Evolutionary conservation across 495 filamentous ascomycete genomes (phyloP).

Genomic region (Penicillium roqueforti): DNA sequence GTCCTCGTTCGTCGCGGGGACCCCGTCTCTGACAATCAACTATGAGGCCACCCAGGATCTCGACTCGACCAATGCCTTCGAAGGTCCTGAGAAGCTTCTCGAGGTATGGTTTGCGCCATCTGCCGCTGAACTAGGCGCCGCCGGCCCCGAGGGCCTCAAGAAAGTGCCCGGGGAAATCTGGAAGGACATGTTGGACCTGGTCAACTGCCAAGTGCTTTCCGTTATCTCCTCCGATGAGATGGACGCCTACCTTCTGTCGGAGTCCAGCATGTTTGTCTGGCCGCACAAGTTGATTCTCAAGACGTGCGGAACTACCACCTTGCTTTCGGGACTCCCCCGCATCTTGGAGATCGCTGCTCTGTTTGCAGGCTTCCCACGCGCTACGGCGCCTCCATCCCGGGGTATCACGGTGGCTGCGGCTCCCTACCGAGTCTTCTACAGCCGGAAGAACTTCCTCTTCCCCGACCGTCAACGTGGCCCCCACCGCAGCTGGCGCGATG

Average conservation of each 20-base stretch:
- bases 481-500: conserved; percentile 95
- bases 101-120: conserved; percentile 98
- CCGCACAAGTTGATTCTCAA: conserved; percentile 98
- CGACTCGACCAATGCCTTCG: conserved; percentile 94
- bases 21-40: conserved; percentile 91
- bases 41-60: conserved; percentile 90
- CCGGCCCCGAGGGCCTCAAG: conserved; percentile 77
- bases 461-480: conserved; percentile 92
- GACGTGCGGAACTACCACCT: conserved; percentile 96
- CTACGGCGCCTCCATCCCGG: conserved; percentile 43
- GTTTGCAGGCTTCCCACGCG: conserved; percentile 78
- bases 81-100: conserved; percentile 96
- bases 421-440: conserved; percentile 97
- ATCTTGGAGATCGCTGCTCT: conserved; percentile 87
- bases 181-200: conserved; percentile 95
- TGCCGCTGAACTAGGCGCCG: conserved; percentile 64
- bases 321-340: conserved; percentile 81
- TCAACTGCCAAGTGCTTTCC: conserved; percentile 98
- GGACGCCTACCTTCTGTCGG: conserved; percentile 95
- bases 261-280: conserved; percentile 99
- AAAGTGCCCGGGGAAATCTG: conserved; percentile 76
- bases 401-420: conserved; percentile 69
- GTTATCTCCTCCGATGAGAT: conserved; percentile 91
- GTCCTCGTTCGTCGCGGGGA: conserved; percentile 66
- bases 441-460: conserved; percentile 96